Evolutionary conservation across 768 basidiomycete species (phyloP), one percentile per base, ranked within the genome.

Genomic region (Auriscalpium vulgare): DNA sequence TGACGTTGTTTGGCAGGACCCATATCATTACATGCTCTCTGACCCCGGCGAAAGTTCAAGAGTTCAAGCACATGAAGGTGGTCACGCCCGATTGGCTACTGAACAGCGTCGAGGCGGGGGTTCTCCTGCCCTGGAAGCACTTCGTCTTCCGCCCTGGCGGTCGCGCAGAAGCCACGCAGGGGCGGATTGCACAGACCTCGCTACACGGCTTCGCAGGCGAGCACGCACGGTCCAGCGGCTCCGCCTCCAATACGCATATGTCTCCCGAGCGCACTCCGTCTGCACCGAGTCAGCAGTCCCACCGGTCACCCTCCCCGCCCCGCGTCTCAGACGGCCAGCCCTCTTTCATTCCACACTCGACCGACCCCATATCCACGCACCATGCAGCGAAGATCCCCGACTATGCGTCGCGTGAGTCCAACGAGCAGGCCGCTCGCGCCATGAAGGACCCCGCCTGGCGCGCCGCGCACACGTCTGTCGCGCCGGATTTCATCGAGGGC

Each of bases 21-120:
- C 94, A 97, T 67, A 86, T 99, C 62, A 75, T 99, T 50, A 95
- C 97, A 4, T 88, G 87, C 60, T 88, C 90, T 36, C 78, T 99
- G 46, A 97, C 95, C 0, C 87, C 91, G 0, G 83, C 85, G 44
- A 99, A 98, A 71, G 79, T 92, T 46, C 81, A 81, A 19, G 93
- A 95, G 63, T 97, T 94, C 69, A 80, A 86, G 68, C 69, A 86
- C 44, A 88, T 95, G 87, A 97, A 94, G 67, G 87, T 98, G 14
- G 93, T 88, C 40, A 76, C 75, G 47, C 92, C 94, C 0, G 85
- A 85, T 56, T 99, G 97, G 97, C 76, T 99, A 10, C 74, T 85
- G 10, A 81, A 93, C 36, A 95, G 91, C 61, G 81, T 79, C n/a
- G 72, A 82, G 53, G 78, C 76, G 3, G 84, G 83, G 0, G 65